phyloP scores from a whole-genome alignment of 176 grass and related monocot species.

The Otatea glauca region DNA sequence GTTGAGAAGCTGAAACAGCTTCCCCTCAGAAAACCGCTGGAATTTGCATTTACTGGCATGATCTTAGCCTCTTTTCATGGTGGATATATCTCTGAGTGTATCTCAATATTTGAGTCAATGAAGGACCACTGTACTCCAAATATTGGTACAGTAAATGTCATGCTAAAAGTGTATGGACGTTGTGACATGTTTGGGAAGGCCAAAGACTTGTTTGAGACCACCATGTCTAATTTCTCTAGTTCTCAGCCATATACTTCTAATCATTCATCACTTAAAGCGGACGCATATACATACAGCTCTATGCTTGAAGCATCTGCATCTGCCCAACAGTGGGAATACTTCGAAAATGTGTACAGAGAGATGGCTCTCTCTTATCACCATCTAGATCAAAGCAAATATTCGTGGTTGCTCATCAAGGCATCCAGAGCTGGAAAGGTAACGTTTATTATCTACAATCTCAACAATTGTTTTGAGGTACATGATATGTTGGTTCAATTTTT shows the following conservation, averaged over 20 bases:
- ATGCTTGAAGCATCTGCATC: conserved; percentile 84
- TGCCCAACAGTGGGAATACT: conserved; percentile 94
- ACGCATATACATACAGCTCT: conserved; percentile 74
- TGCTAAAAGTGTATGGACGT: conserved; percentile 86
- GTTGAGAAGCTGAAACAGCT: conserved; percentile 77
- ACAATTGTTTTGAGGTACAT: background rate
- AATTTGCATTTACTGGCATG: conserved; percentile 93
- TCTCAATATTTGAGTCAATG: conserved; percentile 90
- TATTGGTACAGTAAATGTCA: conserved; percentile 84
- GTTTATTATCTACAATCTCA: conserved; percentile 1
- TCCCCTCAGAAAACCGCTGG: conserved; percentile 77
- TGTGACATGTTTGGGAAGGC: conserved; percentile 88
- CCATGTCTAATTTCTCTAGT: conserved; percentile 42
- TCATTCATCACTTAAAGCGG: conserved; percentile 53
- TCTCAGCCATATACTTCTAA: conserved; percentile 19
- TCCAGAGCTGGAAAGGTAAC: conserved; percentile 86
- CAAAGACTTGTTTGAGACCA: conserved; percentile 86
- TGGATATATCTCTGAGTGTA: conserved; percentile 72
- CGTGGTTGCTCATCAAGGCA: conserved; percentile 70
- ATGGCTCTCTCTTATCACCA: conserved; percentile 68
- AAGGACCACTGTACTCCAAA: conserved; percentile 78
- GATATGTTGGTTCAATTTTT: background rate
- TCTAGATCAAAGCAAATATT: conserved; percentile 77
- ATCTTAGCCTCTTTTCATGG: conserved; percentile 87
- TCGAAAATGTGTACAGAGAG: conserved; percentile 91